Base-by-base conservation (phyloP, 371 early-diverging fungal genomes). In the Mortierella sp. region DNA sequence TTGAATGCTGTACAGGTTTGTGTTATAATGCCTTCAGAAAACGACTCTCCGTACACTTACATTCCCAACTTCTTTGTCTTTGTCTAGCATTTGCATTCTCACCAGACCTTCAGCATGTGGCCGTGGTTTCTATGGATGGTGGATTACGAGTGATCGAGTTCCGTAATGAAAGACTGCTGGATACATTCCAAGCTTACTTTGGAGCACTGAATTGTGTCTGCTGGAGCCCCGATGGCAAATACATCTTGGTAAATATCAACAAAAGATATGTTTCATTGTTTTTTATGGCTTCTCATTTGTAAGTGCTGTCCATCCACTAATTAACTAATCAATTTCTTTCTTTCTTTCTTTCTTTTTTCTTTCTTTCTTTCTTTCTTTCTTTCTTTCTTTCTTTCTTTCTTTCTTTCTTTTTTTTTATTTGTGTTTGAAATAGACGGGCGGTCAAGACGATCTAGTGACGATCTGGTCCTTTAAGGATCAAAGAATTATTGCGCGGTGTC, bases 391-490 rank as follows among this genome's bases (percentile, higher is more conserved):
- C n/a, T n/a, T n/a, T n/a, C n/a, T n/a, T 30, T 9, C 16, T 23
- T 28, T 14, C 57, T 44, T 56, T 64, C 16, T 64, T 15, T 47
- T 11, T 16, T 44, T 51, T 1, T 44, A 19, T 30, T 63, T 21
- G 5, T 28, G 23, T 12, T 62, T 47, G 7, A 64, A 7, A 14
- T 70, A 86, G 88, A 88, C 92, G 0, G 95, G 99, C 12, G 96
- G 98, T 0, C 97, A 99, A 75, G 99, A 99, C 82, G 99, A 99
- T 80, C 79, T 96, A 12, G 89, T 99, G 15, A 93, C 96, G 2
- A 87, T 99, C 3, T 99, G 97, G 97, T 88, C 92, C 58, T 91
- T 89, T 75, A 86, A 83, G 63, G 96, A 90, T 46, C 88, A 88
- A 46, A 82, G 89, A 12, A 88, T 96, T 23, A 87, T 96, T 1